A percentile compares a stretch with the other conserved stretches of the same genome.
These are phyloP conservation scores for Backusella morwellensis DNA, from an alignment of 192 early-diverging fungal genomes.

Conservation along the genomic window DNA sequence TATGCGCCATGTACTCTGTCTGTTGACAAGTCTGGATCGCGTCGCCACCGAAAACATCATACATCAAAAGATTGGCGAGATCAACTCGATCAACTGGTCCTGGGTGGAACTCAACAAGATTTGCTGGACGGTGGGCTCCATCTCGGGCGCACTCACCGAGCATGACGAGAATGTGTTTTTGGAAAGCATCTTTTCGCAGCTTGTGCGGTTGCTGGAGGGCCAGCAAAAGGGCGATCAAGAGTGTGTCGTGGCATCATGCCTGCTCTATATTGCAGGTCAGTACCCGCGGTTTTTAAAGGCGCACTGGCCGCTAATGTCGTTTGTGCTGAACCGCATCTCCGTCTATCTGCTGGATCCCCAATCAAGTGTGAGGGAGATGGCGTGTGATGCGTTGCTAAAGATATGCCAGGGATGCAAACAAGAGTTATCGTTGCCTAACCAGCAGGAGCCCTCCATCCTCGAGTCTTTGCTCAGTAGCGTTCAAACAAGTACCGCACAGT, in stretches of 20 bases:
- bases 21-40: not conserved
- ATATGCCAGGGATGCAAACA: conserved; percentile 20
- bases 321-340: conserved; percentile 14
- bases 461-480: conserved; percentile 9
- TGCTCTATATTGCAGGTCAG: conserved; percentile 27
- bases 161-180: conserved; percentile 10
- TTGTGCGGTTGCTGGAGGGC: not conserved
- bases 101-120: conserved; percentile 5
- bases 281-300: conserved; percentile 23
- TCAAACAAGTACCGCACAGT: not conserved
- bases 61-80: not conserved
- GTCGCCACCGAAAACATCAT: not conserved
- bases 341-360: conserved; percentile 17
- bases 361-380: conserved; percentile 17
- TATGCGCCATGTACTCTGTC: not conserved
- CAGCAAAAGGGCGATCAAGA: conserved; percentile 9
- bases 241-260: conserved; percentile 16
- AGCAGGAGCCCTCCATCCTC: not conserved
- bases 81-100: not conserved
- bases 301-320: conserved; percentile 5
- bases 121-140: conserved; percentile 14
- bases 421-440: conserved; percentile 3
- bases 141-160: not conserved
- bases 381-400: conserved; percentile 25
- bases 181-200: not conserved